Base-by-base conservation (phyloP, 139 green algal species). In the Chlamydomonas asymmetrica region DNA sequence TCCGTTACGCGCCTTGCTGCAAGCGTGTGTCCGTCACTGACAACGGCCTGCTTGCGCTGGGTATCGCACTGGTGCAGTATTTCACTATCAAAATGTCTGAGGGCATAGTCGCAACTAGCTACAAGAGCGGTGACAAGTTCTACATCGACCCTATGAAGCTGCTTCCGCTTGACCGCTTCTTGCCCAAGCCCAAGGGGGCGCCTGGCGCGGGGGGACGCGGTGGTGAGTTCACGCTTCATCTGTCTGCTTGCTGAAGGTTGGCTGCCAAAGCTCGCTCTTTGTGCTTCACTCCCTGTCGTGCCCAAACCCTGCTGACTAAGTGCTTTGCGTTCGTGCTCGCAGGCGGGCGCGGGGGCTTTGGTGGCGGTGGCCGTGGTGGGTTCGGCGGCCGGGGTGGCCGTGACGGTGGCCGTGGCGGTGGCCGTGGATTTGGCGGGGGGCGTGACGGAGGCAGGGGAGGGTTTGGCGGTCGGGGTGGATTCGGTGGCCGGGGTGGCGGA, bases 81-180 rank as follows among this genome's bases (percentile, higher is more conserved):
- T 98, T 98, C 82, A 98, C 93, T 0, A 85, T 99, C 32, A 99
- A 99, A 84, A 98, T 98, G 93, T 84, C 88, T 27, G 92, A 98
- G 38, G 96, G 96, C 34, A 75, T 99, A 1, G 77, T 97, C 35
- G 96, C 96, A 9, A 94, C 92, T 1, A 97, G 91, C 0, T 99
- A 99, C 81, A 79, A 62, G 10, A 66, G 78, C 18, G 96, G 95
- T 13, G 92, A 99, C 82, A 98, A 98, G 81, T 99, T 99, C 77
- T 98, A 88, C 91, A 99, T 98, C 65, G 92, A 97, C 85, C 94
- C 96, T 20, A 82, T 87, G 31, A 97, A 74, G 83, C 87, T 97
- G 60, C 83, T 97, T 45, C 93, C 93, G 0, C 52, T 97, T 63
- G 90, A 97, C 34, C 82, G 94, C 37, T 98, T 98, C 84, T 71